phyloP scores from a whole-genome alignment of 1,284 basidiomycete species.

The Naganishia albida region DNA sequence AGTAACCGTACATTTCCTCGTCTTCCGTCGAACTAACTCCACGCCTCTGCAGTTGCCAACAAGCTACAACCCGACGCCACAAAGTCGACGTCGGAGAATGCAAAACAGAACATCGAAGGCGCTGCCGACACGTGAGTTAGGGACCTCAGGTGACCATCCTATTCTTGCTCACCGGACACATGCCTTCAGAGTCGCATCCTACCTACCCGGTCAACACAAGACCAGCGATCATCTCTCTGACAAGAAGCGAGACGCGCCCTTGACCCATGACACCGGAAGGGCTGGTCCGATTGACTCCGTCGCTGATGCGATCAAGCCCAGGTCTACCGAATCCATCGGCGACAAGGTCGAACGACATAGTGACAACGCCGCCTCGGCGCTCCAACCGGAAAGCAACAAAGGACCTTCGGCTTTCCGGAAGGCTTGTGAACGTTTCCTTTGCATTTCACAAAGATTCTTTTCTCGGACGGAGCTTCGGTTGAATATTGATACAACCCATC shows the following conservation, averaged over 20 bases:
- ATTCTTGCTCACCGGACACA: not conserved
- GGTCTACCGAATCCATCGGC: constrained; percentile 17
- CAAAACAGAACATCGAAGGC: constrained; percentile 10
- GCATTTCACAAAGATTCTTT: too few relatives aligned
- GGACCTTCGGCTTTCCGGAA: too few relatives aligned
- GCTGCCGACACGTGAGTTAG: constrained; percentile 18
- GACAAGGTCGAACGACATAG: constrained; percentile 18
- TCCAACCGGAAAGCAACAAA: constrained; percentile 10
- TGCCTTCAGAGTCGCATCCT: constrained; percentile 12
- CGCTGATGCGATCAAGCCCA: constrained; percentile 15
- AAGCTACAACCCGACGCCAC: constrained; percentile 7
- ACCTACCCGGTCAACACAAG: constrained; percentile 26
- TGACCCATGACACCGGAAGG: constrained; percentile 19
- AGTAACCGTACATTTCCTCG: not conserved
- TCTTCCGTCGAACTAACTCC: not conserved
- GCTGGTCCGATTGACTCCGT: constrained; percentile 8
- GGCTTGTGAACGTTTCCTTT: too few relatives aligned
- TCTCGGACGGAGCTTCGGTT: too few relatives aligned
- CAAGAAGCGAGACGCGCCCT: constrained; percentile 17
- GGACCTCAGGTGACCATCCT: not conserved
- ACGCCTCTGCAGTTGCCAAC: not conserved
- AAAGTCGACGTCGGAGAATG: constrained; percentile 15
- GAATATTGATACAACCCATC: too few relatives aligned
- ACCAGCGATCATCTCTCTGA: constrained; percentile 27
- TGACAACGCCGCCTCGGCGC: constrained; percentile 22